Evolutionary conservation across 2,329 filamentous ascomycete species (phyloP).

Genomic region (Sarocladium oryzae): DNA sequence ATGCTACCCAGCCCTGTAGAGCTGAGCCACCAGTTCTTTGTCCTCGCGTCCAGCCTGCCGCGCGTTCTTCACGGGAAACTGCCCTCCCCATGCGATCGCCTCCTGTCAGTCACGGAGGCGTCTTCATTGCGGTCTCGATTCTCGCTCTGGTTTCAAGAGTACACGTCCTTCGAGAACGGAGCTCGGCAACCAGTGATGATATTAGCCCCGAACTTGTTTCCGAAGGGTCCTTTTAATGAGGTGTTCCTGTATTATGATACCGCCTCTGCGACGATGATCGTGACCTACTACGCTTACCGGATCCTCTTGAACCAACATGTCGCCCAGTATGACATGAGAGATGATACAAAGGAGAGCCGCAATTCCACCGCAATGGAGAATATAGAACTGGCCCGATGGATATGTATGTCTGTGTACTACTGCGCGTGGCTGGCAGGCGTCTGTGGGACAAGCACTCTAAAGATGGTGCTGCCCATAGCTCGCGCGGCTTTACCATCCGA

Average conservation of each 20-base stretch:
- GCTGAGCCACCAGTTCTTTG: background rate
- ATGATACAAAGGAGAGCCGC: background rate
- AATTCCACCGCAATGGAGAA: background rate
- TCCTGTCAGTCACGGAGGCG: background rate
- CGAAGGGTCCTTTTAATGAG: background rate
- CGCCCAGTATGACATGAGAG: background rate
- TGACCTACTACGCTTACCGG: background rate
- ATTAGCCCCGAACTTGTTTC: background rate
- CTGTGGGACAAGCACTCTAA: background rate
- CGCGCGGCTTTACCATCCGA: background rate
- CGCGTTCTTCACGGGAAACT: background rate
- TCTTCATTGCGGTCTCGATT: background rate
- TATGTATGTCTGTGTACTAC: background rate
- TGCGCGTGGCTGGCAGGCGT: background rate
- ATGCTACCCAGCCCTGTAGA: background rate
- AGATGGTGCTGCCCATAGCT: background rate
- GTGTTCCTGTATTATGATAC: conserved; percentile 1
- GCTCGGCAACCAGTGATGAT: background rate
- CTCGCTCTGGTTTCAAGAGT: background rate
- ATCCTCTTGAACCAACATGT: background rate
- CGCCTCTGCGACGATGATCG: background rate
- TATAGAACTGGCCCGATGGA: background rate
- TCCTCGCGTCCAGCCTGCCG: background rate
- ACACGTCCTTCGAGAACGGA: background rate
- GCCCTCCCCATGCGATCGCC: background rate